Conservation (phyloP, 768 basidiomycete genomes). For the Clavulina sp. region DNA sequence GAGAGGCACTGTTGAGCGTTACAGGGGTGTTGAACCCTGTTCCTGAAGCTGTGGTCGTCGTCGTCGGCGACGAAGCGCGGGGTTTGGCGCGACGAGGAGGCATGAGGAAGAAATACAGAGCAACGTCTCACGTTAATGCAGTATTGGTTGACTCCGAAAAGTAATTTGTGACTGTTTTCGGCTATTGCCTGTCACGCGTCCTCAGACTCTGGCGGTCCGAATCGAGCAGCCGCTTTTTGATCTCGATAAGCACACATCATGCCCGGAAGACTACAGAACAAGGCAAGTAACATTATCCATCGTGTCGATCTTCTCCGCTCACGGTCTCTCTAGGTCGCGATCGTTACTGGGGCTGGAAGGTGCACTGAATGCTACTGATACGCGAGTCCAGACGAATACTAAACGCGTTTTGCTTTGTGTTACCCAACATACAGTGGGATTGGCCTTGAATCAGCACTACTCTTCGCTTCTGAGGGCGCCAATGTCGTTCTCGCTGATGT, state of each 20-base stretch:
- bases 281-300: conserved; percentile 23
- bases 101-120: too few relatives aligned
- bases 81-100: too few relatives aligned
- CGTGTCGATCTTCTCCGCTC: neutral
- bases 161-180: too few relatives aligned
- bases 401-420: conserved; percentile 7
- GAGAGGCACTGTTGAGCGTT: neutral
- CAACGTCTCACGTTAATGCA: too few relatives aligned
- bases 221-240: neutral
- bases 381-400: neutral
- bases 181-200: too few relatives aligned
- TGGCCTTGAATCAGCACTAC: conserved; percentile 84
- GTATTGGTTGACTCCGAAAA: too few relatives aligned
- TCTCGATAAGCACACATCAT: conserved; percentile 20
- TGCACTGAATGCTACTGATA: conserved; percentile 34
- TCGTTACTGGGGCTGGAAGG: conserved; percentile 84
- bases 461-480: conserved; percentile 93
- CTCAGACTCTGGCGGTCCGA: too few relatives aligned
- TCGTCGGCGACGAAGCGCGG: too few relatives aligned
- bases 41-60: too few relatives aligned
- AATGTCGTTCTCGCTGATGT: conserved; percentile 79
- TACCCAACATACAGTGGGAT: conserved; percentile 51
- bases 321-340: conserved; percentile 32
- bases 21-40: neutral
- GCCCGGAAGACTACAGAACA: conserved; percentile 52